Base-by-base conservation (phyloP, 225 moss, liverwort and hornwort species). In the Straminergon stramineum region DNA sequence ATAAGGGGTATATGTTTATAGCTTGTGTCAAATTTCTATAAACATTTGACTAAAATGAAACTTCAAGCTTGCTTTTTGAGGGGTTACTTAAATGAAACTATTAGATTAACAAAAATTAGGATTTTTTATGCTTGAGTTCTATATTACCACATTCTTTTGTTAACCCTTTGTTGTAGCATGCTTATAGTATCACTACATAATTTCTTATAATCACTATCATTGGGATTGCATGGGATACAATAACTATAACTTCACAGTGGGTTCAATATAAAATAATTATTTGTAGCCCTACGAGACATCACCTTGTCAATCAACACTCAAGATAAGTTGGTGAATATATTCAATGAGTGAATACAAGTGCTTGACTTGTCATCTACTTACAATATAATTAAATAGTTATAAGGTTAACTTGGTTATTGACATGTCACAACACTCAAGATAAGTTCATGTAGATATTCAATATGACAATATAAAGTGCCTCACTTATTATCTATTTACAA, bases 271-370 rank as follows among this genome's bases (percentile, higher is more conserved):
- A 35, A 78, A 53, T 52, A 78, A 5, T 15, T 35, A 55, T 35
- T 35, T 35, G 22, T 35, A 23, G 9, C 15, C 55, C 7, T 4
- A 35, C 2, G 0, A 9, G 9, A 9, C 55, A 55, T 78, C 55
- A 55, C 21, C 4, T 23, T 23, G 15, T 14, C 0, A 0, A 0
- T 53, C 5, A 37, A 53, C 22, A 77, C 22, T 35, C 0, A 2
- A 30, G 10, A 48, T 10, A 45, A 45, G 45, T 28, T 74, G 30
- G 6, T 75, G 18, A 11, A 31, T 1, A 48, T 48, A 75, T 43
- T 28, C 9, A 14, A 26, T 71, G 8, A 26, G 15, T 9, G 8
- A 39, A 4, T 45, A 10, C 11, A 28, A 43, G 17, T 17, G 30
- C 1, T 5, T 45, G 6, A 74, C 30, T 74, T 74, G 10, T 45